Base-by-base conservation (phyloP, 192 early-diverging fungal genomes). In the Entomortierella lignicola region DNA sequence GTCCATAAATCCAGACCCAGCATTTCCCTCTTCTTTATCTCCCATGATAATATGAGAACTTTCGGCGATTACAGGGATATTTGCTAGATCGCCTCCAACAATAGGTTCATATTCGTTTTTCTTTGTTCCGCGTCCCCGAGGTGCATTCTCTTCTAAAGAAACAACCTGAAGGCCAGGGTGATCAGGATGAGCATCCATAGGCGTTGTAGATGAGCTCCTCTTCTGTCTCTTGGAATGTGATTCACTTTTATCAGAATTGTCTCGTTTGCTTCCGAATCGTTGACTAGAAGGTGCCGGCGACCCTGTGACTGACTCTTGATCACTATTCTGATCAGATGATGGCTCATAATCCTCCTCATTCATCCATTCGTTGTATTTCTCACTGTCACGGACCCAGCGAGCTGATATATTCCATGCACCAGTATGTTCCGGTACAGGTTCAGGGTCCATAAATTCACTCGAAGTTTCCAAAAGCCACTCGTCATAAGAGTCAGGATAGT, bases 341-440 rank as follows among this genome's bases (percentile, higher is more conserved):
- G 72, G 72, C 54, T 94, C 94, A 66, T 95, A 96, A 66, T 96
- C 95, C 72, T 95, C 93, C 69, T 94, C 94, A 63, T 93, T 94
- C 86, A 92, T 90, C 91, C 93, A 91, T 72, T 96, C 94, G 80
- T 91, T 90, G 64, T 88, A 93, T 25, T 80, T 79, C 31, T 75
- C 65, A 77, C 92, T 94, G 63, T 95, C 95, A 20, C 87, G 81
- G 39, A 96, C 56, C 94, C 94, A 96, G 31, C 90, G 87, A 18
- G 66, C 72, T 23, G 86, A 87, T 13, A 96, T 86, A 42, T 83
- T 83, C 92, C 93, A 94, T 0, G 91, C 82, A 0, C 93, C 93
- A 11, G 54, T 72, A 63, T 91, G 92, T 31, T 88, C 83, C 2
- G 88, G 91, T 0, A 87, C 85, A 20, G 83, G 80, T 53, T 89